Base-by-base conservation (phyloP, 176 grass and related monocot genomes). In the Eleusine coracana region DNA sequence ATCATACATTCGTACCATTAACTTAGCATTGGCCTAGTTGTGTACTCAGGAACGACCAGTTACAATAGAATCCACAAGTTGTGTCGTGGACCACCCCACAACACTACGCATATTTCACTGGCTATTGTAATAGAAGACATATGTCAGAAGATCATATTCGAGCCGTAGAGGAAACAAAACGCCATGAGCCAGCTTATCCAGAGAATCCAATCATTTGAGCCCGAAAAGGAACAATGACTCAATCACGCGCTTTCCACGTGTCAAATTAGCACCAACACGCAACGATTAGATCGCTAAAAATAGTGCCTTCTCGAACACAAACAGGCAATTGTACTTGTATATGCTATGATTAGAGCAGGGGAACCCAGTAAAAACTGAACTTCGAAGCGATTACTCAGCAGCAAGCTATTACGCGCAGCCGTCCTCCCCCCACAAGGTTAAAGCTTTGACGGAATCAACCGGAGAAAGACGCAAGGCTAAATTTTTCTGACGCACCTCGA, bases 401-500 rank as follows among this genome's bases (percentile, higher is more conserved):
- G 37, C 38, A 48, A 72, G 68, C 52, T 20, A 37, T 37, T 7
- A 2, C 28, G 9, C 41, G 39, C 41, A 38, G 39, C 29, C 54
- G 31, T 17, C 29, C 25, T 45, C 2, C 14, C 2, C 46, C 17
- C 28, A 40, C 23, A 9, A 36, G 52, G 59, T 45, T 31, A 56
- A 37, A 70, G 40, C 14, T 50, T 69, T 68, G 61, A 75, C 41
- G 10, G 54, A 79, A 60, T 7, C 13, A 84, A 68, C 21, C 27
- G 12, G 16, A n/a, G 49, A 12, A 58, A 21, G 50, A 29, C 15
- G 20, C 7, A 29, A 25, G 63, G 3, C 31, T 14, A 45, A 45
- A 6, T 20, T 39, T 38, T 39, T 9, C n/a, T 16, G 2, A 10
- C 70, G 60, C 82, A 97, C 94, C 94, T 94, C 86, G 79, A 97